These are phyloP conservation scores for Colletotrichum sp. DNA, from an alignment of 2,329 filamentous ascomycete species.

Conservation along the genomic window DNA sequence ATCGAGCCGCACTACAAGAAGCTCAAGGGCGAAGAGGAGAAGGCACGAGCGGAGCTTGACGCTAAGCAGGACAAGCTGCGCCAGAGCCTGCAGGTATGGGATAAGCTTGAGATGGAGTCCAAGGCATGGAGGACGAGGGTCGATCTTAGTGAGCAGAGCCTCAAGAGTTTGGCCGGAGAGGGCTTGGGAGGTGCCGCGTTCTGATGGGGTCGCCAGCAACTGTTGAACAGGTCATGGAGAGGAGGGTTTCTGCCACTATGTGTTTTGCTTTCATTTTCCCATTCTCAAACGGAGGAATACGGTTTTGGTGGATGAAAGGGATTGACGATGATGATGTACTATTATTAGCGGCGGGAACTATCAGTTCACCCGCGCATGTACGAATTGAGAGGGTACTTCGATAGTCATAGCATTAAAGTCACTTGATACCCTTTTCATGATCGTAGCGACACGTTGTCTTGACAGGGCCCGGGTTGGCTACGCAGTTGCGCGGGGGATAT, in stretches of 20 bases:
- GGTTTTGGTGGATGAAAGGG: neutral
- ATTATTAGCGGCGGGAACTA: neutral
- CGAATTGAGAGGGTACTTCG: neutral
- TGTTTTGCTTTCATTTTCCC: neutral
- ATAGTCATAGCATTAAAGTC: neutral
- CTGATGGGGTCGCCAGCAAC: slow-evolving; percentile 28
- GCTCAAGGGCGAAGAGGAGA: slow-evolving; percentile 63
- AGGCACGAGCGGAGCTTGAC: slow-evolving; percentile 57
- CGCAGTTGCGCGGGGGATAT: neutral
- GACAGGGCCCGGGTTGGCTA: neutral
- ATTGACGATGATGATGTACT: slow-evolving; percentile 3
- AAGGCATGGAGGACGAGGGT: slow-evolving; percentile 59
- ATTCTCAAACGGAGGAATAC: neutral
- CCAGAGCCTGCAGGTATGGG: slow-evolving; percentile 57
- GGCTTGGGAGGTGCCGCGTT: slow-evolving; percentile 61
- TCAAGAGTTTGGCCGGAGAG: slow-evolving; percentile 63
- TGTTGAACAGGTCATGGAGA: neutral
- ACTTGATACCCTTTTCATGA: neutral
- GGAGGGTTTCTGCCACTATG: neutral
- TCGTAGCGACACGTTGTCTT: neutral
- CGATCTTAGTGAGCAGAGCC: slow-evolving; percentile 60
- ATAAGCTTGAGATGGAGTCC: slow-evolving; percentile 59
- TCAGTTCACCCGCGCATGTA: neutral
- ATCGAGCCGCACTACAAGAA: slow-evolving; percentile 59
- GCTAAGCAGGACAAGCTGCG: slow-evolving; percentile 59